These are phyloP conservation scores for Suhomyces wounanorum DNA, from an alignment of 1,139 yeast genomes.

Conservation along the genomic window DNA sequence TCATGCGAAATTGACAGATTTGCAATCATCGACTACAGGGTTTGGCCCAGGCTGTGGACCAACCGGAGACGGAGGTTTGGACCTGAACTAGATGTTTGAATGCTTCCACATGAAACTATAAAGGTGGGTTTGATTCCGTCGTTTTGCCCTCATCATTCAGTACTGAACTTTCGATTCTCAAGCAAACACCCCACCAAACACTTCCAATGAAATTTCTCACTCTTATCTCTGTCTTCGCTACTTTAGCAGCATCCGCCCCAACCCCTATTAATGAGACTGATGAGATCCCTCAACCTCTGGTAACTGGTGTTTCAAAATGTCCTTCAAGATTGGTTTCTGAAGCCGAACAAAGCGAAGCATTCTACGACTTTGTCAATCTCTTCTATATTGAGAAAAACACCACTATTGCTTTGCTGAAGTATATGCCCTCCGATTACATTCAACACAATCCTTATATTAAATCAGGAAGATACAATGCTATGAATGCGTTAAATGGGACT, in stretches of 20 bases:
- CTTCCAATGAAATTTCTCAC: slow-evolving; percentile 1
- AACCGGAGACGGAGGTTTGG: neutral
- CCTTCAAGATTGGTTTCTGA: slow-evolving; percentile 2
- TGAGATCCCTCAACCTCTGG: neutral
- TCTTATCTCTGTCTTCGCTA: neutral
- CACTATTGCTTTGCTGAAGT: slow-evolving; percentile 1
- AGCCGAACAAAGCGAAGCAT: neutral
- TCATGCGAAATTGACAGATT: neutral
- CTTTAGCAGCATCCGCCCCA: neutral
- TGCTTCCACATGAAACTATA: neutral
- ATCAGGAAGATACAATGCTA: slow-evolving; percentile 1
- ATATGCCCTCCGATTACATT: slow-evolving; percentile 2
- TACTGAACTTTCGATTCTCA: too few relatives aligned
- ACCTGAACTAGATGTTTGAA: neutral
- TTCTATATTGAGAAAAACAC: slow-evolving; percentile 3
- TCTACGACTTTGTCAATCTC: slow-evolving; percentile 4
- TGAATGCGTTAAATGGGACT: neutral
- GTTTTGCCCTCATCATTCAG: neutral
- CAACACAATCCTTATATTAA: slow-evolving; percentile 4
- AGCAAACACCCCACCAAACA: neutral
- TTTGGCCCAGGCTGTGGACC: neutral
- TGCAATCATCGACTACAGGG: neutral
- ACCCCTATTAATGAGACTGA: neutral
- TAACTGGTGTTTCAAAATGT: slow-evolving; percentile 1
- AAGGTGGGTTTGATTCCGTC: neutral